Conservation (phyloP, 176 grass and related monocot species). For the barley (Hordeum vulgare) region DNA sequence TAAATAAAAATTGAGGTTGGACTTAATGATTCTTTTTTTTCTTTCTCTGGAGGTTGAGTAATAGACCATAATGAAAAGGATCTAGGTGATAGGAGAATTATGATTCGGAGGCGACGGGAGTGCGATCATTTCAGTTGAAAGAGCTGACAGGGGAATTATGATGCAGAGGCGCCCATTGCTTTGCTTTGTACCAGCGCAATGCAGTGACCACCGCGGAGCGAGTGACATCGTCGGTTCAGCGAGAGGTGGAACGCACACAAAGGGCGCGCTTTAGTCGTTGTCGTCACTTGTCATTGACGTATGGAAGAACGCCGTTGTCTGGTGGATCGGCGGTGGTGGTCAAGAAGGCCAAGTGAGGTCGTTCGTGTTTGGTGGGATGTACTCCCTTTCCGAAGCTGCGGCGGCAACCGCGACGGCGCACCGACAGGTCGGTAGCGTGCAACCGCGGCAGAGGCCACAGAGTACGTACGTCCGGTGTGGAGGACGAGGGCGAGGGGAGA, state of each 20-base stretch:
- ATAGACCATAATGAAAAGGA: too few species aligned
- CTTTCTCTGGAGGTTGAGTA: too few species aligned
- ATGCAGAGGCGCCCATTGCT: not conserved
- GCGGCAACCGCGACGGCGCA: slow-evolving; percentile 42
- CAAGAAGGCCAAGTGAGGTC: not conserved
- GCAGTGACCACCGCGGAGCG: not conserved
- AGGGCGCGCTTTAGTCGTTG: not conserved
- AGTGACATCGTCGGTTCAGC: not conserved
- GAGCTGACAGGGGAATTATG: not conserved
- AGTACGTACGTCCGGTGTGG: not conserved
- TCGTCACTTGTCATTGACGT: not conserved
- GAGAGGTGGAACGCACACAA: not conserved
- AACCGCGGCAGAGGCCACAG: not conserved
- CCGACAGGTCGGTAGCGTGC: slow-evolving; percentile 9
- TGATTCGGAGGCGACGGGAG: too few species aligned
- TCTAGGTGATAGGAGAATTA: too few species aligned
- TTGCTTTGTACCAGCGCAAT: not conserved
- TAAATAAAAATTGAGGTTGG: too few species aligned
- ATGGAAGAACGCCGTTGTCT: not conserved
- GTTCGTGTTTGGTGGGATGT: not conserved
- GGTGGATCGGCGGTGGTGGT: not conserved
- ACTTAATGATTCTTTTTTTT: too few species aligned
- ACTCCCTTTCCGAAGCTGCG: not conserved
- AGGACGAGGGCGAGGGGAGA: too few species aligned
- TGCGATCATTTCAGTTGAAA: not conserved